Evolutionary conservation across 129 eudicot genomes (phyloP), one percentile per base, ranked within the genome.

Genomic region (Tagetes patula): DNA sequence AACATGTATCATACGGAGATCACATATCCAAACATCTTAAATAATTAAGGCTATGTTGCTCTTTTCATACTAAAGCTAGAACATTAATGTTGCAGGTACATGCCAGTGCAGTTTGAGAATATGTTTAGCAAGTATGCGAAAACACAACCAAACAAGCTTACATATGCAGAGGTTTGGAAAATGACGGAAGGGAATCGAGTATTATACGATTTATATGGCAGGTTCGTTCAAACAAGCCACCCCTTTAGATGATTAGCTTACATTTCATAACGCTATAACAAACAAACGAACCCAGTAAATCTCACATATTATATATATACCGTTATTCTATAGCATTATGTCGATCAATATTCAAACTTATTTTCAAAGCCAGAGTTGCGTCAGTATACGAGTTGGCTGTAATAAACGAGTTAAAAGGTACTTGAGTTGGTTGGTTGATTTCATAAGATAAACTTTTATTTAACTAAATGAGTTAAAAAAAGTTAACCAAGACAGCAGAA

Each of bases 91-190:
- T 77, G 40, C 75, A 93, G 98, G 82, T 93, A 73, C 67, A 30
- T 80, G 69, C 96, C 96, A 0, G 81, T 75, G 73, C 65, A 90
- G 75, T 75, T 93, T n/a, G 98, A 93, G 89, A 93, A 86, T 77
- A 77, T 87, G 13, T 89, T 93, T 75, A 93, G 91, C 90, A 89
- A 87, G 85, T 88, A 87, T 33, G 98, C 90, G 0, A 78, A 76
- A 6, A 86, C 96, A 1, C 69, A 75, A 33, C 94, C 96, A 0
- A 91, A 87, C 42, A 92, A 89, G 74, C 88, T 92, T 12, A 81
- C 89, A 34, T 65, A 72, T 0, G 72, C 81, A 33, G 97, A 92
- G 78, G 69, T 92, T 37, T 92, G 97, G 97, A 82, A 75, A 39
- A 92, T 92, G 97, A 92, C 96, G 0, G 94, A 92, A 70, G 96